Evolutionary conservation across 257 asterid species (phyloP), one percentile per base, ranked within the genome.

Genomic region (Anisodus tanguticus): DNA sequence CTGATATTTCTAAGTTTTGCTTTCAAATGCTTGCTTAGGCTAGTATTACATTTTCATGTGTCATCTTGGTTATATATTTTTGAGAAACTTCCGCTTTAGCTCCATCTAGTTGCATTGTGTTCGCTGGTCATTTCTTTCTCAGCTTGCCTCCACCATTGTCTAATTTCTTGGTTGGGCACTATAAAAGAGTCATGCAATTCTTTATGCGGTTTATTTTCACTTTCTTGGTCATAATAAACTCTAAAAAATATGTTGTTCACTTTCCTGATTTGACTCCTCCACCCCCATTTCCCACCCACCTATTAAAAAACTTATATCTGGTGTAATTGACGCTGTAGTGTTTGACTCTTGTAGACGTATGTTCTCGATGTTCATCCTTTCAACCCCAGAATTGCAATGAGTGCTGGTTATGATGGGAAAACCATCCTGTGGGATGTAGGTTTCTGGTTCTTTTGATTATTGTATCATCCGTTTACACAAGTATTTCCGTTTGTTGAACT

Each of bases 351-450:
- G 37, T 92, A 96, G 99, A 93, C 99, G 59, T 97, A 97, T 89
- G 99, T 97, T 80, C 84, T 97, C 93, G 99, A 97, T 72, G 97
- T 97, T 88, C 98, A 97, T 92, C 99, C 99, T 85, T 97, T 97
- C 84, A 93, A 94, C 88, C 99, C 99, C 80, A 90, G 99, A 88
- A 92, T 97, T 83, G 99, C 99, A 43, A 93, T 97, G 99, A 97
- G 98, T 85, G 98, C 99, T 88, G 99, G 99, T 83, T 97, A 97
- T 89, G 99, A 97, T 90, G 99, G 99, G 88, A 93, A 95, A 88
- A 92, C 99, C 79, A 94, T 97, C 87, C 81, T 97, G 85, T 97
- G 99, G 99, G 99, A 97, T 90, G 99, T 97, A 88, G 94, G 99
- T 91, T 82, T 84, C 41, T 80, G 63, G 63, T 70, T 83, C 83